Evolutionary conservation across 129 eudicot genomes (phyloP).

Genomic region (Logfia minima): DNA sequence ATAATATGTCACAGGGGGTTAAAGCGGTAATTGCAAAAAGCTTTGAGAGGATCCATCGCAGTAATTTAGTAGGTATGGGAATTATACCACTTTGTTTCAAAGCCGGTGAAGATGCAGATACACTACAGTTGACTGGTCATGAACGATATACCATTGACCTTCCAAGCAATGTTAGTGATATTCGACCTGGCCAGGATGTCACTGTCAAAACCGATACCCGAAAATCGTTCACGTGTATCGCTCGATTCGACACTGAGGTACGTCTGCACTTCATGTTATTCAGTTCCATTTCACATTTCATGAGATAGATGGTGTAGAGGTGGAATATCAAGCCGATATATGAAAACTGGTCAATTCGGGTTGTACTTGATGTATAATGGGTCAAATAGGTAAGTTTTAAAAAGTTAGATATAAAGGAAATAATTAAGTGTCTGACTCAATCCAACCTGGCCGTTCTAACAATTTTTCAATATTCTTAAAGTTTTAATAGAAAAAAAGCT

Average conservation of each 20-base stretch:
- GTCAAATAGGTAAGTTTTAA: background rate
- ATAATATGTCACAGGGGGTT: slow-evolving; percentile 57
- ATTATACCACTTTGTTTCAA: slow-evolving; percentile 90
- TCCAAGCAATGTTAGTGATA: slow-evolving; percentile 63
- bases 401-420: background rate
- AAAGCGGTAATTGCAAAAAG: slow-evolving; percentile 94
- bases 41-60: slow-evolving; percentile 96
- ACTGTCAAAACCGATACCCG: slow-evolving; percentile 68
- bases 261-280: slow-evolving; percentile 12
- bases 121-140: slow-evolving; percentile 82
- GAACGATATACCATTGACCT: slow-evolving; percentile 89
- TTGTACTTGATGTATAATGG: background rate
- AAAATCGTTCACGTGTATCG: slow-evolving; percentile 80
- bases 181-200: slow-evolving; percentile 94
- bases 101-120: slow-evolving; percentile 89
- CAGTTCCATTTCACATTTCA: background rate
- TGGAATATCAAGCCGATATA: background rate
- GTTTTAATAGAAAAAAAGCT: background rate
- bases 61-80: slow-evolving; percentile 98
- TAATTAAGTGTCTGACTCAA: no score
- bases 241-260: slow-evolving; percentile 97
- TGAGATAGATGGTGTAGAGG: background rate
- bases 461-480: background rate
- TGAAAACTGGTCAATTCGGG: background rate
- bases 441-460: background rate